Percentiles rank a stretch among this genome's conserved stretches.
Conservation (phyloP, 345 rosid genomes). For the Capsella bursapastoris region DNA sequence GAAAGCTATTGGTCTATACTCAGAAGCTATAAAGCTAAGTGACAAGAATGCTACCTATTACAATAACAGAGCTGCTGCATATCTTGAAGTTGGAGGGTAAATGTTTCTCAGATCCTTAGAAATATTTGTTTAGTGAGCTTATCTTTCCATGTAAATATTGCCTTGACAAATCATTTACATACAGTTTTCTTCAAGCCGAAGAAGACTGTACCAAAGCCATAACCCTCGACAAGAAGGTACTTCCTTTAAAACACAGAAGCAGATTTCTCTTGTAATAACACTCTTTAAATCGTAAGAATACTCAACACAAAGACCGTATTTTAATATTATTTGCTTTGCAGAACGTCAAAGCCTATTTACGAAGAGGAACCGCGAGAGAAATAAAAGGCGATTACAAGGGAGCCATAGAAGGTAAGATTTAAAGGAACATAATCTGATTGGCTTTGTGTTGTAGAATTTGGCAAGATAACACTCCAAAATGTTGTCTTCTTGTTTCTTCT, state of each 20-base stretch:
- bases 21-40: constrained; percentile 86
- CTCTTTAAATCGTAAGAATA: constrained; percentile 4
- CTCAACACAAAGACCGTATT: neutral
- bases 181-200: constrained; percentile 89
- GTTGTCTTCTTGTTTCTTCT: neutral
- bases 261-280: constrained; percentile 4
- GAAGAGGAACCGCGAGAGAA: constrained; percentile 98
- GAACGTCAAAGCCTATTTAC: constrained; percentile 90
- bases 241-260: constrained; percentile 24
- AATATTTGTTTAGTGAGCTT: neutral
- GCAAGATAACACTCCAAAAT: neutral
- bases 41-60: constrained; percentile 87
- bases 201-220: constrained; percentile 86
- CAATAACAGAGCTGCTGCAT: constrained; percentile 97
- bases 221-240: constrained; percentile 87
- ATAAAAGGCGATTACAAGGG: constrained; percentile 77
- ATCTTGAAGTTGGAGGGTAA: constrained; percentile 82
- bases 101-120: constrained; percentile 18
- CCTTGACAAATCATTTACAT: constrained; percentile 32
- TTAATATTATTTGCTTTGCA: constrained; percentile 32
- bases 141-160: constrained; percentile 12
- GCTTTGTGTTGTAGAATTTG: neutral
- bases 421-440: neutral
- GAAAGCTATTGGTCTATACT: constrained; percentile 80
- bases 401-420: constrained; percentile 78